Base-by-base conservation (phyloP, 768 basidiomycete genomes). In the Suillus discolor region DNA sequence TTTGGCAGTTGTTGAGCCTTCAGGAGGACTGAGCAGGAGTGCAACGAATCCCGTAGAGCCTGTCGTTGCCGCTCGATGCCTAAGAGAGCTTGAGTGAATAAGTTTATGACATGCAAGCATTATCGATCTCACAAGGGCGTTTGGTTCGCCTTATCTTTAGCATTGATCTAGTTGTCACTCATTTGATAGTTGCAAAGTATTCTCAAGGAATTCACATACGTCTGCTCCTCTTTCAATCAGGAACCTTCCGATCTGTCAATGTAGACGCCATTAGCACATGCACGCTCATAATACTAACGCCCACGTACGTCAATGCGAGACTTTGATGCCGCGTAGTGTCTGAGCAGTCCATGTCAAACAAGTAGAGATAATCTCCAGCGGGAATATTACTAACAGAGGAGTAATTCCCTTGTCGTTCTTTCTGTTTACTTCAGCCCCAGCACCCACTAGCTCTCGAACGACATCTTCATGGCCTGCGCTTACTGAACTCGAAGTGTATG, bases 11-110 rank as follows among this genome's bases (percentile, higher is more conserved):
- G 72, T 67, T 65, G 85, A 82, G 13, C 87, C 88, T 71, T 85
- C 86, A n/a, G 93, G 91, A 6, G 94, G 91, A 67, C 92, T 86
- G 61, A 99, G 76, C n/a, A 99, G 84, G 51, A 99, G 81, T 36
- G 84, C 85, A 64, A 99, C 86, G 75, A 99, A 97, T 8, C 93
- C 93, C 12, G 88, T 87, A 28, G 95, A 94, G 39, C 97, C 97
- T 16, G 93, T 98, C 8, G 97, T 96, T 13, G 96, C 94, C 57
- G 97, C 97, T 66, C 97, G 91, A 79, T 99, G 97, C 61, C 94
- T 96, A 69, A 47, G 63, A 69, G 62, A 13, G 8, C 4, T 18
- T 23, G 11, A 44, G 18, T 77, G 55, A 31, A 12, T 6, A 39
- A 57, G 23, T 44, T 31, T 34, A 9, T 3, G 34, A 23, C 20